Evolutionary conservation across 2,329 filamentous ascomycete species (phyloP).

Genomic region (Phaeomoniella chlamydospora): DNA sequence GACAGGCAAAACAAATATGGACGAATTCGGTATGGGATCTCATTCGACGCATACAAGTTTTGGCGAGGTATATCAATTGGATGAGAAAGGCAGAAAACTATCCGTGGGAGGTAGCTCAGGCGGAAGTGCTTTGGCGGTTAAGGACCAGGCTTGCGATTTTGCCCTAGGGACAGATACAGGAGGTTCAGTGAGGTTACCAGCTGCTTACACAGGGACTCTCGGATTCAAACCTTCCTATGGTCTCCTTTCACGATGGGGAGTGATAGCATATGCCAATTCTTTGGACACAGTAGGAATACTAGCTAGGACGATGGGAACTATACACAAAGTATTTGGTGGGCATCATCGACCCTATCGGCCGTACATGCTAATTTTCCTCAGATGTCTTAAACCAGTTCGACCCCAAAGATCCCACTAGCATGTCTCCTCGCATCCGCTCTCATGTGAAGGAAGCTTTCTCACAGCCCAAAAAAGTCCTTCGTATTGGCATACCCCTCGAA

Average conservation of each 20-base stretch:
- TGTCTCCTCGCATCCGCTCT: constrained; percentile 41
- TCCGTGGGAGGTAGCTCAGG: constrained; percentile 86
- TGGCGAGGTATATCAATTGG: constrained; percentile 37
- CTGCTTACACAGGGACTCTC: constrained; percentile 68
- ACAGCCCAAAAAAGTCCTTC: constrained; percentile 15
- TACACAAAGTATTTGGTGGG: constrained; percentile 36
- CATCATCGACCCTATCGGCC: constrained; percentile 6
- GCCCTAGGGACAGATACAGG: constrained; percentile 90
- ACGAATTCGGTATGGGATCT: constrained; percentile 93
- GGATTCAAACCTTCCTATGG: constrained; percentile 92
- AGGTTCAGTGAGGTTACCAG: constrained; percentile 73
- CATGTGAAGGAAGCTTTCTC: constrained; percentile 20
- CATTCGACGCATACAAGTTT: constrained; percentile 56
- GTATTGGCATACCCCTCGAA: constrained; percentile 51
- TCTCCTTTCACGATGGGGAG: constrained; percentile 68
- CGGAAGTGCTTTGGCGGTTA: constrained; percentile 75
- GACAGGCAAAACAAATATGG: constrained; percentile 77
- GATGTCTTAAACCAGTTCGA: constrained; percentile 47
- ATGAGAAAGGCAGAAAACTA: constrained; percentile 28
- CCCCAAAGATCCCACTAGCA: constrained; percentile 57
- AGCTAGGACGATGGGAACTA: constrained; percentile 36
- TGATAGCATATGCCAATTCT: constrained; percentile 85
- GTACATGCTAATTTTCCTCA: constrained; percentile 20
- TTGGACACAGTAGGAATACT: constrained; percentile 79
- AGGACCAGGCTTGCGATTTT: constrained; percentile 16